These are phyloP conservation scores for Pseudopithomyces maydicus DNA, from an alignment of 2,329 filamentous ascomycete genomes.

Conservation along the genomic window DNA sequence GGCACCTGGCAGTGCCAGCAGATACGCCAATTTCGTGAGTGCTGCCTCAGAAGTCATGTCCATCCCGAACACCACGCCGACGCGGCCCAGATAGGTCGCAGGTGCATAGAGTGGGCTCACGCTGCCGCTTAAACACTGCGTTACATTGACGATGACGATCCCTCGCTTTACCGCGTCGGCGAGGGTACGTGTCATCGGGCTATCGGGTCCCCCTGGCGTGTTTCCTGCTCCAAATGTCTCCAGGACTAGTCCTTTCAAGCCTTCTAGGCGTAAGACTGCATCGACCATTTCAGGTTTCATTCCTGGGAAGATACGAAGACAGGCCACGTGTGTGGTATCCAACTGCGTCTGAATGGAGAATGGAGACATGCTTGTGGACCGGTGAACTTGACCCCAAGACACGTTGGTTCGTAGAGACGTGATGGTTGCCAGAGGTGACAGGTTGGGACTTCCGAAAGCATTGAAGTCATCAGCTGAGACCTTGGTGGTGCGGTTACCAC, in stretches of 20 bases:
- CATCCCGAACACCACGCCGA: constrained; percentile 86
- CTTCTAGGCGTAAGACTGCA: constrained; percentile 76
- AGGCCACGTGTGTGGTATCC: constrained; percentile 87
- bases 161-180: constrained; percentile 77
- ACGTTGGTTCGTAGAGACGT: constrained; percentile 81
- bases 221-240: constrained; percentile 96
- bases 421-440: constrained; percentile 78
- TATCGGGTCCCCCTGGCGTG: constrained; percentile 80
- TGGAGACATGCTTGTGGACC: constrained; percentile 73
- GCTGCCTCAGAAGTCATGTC: constrained; percentile 91
- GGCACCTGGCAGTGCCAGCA: constrained; percentile 72
- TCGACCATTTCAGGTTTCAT: constrained; percentile 95
- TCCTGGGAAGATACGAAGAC: constrained; percentile 86
- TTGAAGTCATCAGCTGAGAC: constrained; percentile 84
- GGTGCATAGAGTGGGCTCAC: constrained; percentile 50
- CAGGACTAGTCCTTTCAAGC: constrained; percentile 79
- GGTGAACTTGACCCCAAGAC: constrained; percentile 76
- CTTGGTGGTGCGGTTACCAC: constrained; percentile 87
- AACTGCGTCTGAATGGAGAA: constrained; percentile 77
- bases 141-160: constrained; percentile 87
- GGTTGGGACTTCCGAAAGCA: constrained; percentile 88
- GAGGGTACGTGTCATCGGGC: constrained; percentile 78
- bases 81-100: constrained; percentile 71
- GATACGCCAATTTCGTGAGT: constrained; percentile 86
- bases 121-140: constrained; percentile 71